Conservation (phyloP, 2,329 filamentous ascomycete species). For the Trichoderma lentiforme region DNA sequence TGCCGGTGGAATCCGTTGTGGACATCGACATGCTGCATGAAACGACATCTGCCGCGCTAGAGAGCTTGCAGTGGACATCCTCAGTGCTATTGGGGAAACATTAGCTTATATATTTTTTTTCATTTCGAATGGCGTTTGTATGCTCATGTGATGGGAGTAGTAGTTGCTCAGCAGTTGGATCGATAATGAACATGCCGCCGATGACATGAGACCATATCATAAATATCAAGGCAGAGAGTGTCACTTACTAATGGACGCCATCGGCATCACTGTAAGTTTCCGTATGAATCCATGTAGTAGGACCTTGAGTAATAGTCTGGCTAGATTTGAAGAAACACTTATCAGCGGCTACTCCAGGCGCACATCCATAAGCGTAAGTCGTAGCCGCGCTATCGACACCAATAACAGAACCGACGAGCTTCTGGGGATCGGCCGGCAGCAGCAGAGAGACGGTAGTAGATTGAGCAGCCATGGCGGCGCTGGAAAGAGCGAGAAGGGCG, state of each 20-base stretch:
- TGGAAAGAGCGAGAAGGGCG: slow-evolving; percentile 26
- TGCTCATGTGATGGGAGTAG: not conserved
- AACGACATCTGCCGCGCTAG: slow-evolving; percentile 24
- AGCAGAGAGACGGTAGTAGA: slow-evolving; percentile 29
- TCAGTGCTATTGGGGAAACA: slow-evolving; percentile 20
- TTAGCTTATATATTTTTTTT: not conserved
- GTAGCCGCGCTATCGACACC: slow-evolving; percentile 24
- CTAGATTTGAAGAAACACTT: not conserved
- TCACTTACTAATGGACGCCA: not conserved
- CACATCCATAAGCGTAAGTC: slow-evolving; percentile 31
- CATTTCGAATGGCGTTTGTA: not conserved
- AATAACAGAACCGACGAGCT: slow-evolving; percentile 20
- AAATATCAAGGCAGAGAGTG: not conserved
- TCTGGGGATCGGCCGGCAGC: slow-evolving; percentile 25
- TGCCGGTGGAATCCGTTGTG: not conserved
- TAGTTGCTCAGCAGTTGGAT: not conserved
- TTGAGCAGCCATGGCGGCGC: slow-evolving; percentile 27
- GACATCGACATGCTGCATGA: slow-evolving; percentile 23
- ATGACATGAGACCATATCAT: not conserved
- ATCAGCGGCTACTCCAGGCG: not conserved
- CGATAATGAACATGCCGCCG: not conserved
- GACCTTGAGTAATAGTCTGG: slow-evolving; percentile 30
- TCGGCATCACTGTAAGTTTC: not conserved
- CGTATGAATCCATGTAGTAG: slow-evolving; percentile 24
- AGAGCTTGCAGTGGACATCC: slow-evolving; percentile 26